These are phyloP conservation scores for Alternaria burnsii DNA, from an alignment of 2,329 filamentous ascomycete genomes.

Conservation along the genomic window DNA sequence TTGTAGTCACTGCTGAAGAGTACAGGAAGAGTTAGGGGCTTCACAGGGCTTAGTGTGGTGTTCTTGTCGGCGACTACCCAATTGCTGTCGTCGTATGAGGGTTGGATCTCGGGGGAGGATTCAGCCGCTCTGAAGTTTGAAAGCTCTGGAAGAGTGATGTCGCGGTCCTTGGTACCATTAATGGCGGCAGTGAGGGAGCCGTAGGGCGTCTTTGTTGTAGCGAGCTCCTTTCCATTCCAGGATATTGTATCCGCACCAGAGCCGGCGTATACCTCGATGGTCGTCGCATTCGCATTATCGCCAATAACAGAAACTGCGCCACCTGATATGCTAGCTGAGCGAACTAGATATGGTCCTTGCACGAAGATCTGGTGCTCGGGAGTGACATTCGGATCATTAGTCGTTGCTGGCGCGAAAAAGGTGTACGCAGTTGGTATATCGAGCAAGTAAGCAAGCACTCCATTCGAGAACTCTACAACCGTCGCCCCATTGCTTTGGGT, in stretches of 20 bases:
- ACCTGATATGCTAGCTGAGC: slow-evolving; percentile 52
- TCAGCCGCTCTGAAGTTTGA: slow-evolving; percentile 60
- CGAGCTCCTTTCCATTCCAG: slow-evolving; percentile 59
- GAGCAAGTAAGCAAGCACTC: slow-evolving; percentile 61
- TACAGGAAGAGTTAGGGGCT: slow-evolving; percentile 61
- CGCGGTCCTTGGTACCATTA: slow-evolving; percentile 50
- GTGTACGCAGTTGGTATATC: slow-evolving; percentile 64
- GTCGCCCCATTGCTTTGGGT: slow-evolving; percentile 59
- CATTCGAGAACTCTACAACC: slow-evolving; percentile 60
- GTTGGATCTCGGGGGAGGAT: slow-evolving; percentile 59
- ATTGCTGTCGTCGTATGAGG: slow-evolving; percentile 60
- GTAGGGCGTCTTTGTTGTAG: slow-evolving; percentile 52
- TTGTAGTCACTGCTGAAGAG: slow-evolving; percentile 65
- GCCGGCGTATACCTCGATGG: slow-evolving; percentile 51
- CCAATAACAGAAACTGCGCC: slow-evolving; percentile 60
- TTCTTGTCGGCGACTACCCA: slow-evolving; percentile 63
- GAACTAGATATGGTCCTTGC: slow-evolving; percentile 40
- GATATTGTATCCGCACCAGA: slow-evolving; percentile 41
- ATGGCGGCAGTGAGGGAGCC: slow-evolving; percentile 56
- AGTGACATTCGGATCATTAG: slow-evolving; percentile 55
- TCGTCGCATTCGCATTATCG: slow-evolving; percentile 53
- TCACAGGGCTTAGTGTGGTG: slow-evolving; percentile 55
- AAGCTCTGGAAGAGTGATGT: slow-evolving; percentile 57
- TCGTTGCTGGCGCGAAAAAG: slow-evolving; percentile 64
- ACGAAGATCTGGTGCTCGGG: slow-evolving; percentile 56